Percentiles rank a stretch among this genome's conserved stretches.
phyloP scores from a whole-genome alignment of 2,329 filamentous ascomycete species.

The Aspergillus sp. region DNA sequence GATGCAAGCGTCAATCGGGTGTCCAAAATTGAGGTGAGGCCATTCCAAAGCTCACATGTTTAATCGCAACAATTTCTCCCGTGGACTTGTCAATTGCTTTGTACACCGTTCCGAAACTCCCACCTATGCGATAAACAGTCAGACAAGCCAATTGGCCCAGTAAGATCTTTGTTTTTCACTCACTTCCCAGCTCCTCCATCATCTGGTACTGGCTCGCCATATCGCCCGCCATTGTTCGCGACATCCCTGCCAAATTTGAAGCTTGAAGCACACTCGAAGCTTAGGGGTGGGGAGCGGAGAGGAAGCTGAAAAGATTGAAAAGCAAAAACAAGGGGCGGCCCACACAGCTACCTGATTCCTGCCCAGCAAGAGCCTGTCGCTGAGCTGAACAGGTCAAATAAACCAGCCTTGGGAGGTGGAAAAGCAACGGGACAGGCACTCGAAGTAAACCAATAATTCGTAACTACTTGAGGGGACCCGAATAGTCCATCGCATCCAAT shows the following conservation, averaged over 20 bases:
- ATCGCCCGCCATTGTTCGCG: conserved; percentile 41
- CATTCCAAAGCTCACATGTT: conserved; percentile 67
- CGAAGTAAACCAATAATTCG: conserved; percentile 6
- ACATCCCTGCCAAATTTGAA: conserved; percentile 9
- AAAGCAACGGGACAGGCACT: conserved; percentile 6
- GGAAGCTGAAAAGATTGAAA: conserved; percentile 9
- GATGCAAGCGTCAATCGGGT: conserved; percentile 16
- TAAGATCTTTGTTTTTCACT: conserved; percentile 42
- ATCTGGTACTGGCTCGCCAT: conserved; percentile 90
- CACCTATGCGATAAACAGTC: conserved; percentile 57
- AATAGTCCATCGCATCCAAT: conserved; percentile 20
- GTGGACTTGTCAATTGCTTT: conserved; percentile 91
- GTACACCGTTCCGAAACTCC: conserved; percentile 95
- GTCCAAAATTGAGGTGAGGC: neutral
- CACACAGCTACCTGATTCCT: conserved; percentile 17
- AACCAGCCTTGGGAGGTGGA: conserved; percentile 6
- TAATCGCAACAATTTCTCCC: conserved; percentile 92
- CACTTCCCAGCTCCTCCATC: conserved; percentile 92
- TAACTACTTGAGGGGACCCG: conserved; percentile 5
- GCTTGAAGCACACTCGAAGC: neutral
- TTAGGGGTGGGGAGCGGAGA: conserved; percentile 10
- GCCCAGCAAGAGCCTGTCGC: conserved; percentile 11
- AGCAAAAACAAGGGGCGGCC: conserved; percentile 15
- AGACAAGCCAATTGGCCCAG: conserved; percentile 16
- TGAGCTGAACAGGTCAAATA: conserved; percentile 16